A percentile compares a stretch with the other conserved stretches of the same genome.
These are phyloP conservation scores for Ganoderma lucidum DNA, from an alignment of 1,284 basidiomycete genomes.

Conservation along the genomic window DNA sequence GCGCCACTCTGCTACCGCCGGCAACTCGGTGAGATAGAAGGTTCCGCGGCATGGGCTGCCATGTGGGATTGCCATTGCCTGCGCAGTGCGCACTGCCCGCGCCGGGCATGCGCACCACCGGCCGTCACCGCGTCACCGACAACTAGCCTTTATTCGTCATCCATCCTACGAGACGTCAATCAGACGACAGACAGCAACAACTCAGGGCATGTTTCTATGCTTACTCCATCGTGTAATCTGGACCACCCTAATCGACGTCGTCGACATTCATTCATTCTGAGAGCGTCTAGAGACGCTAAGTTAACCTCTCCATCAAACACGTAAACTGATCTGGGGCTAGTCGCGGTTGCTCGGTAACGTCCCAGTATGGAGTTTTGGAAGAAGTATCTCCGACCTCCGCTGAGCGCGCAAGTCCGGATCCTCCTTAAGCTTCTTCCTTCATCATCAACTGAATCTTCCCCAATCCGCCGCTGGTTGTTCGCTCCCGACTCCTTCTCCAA, in stretches of 20 bases:
- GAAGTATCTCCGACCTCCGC: slow-evolving; percentile 7
- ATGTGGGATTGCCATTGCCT: slow-evolving; percentile 2
- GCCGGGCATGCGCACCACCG: neutral
- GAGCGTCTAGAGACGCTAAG: neutral
- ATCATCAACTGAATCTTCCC: neutral
- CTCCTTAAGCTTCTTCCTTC: neutral
- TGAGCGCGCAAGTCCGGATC: slow-evolving; percentile 1
- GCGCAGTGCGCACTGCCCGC: neutral
- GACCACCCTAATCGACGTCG: neutral
- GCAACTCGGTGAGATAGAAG: neutral
- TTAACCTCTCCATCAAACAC: slow-evolving; percentile 7
- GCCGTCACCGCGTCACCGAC: neutral
- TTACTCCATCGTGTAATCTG: neutral
- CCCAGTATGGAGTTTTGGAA: neutral
- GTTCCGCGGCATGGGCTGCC: slow-evolving; percentile 1
- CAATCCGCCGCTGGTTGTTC: neutral
- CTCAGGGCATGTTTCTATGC: neutral
- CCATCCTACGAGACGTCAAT: slow-evolving; percentile 10
- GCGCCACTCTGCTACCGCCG: neutral
- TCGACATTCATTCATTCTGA: neutral
- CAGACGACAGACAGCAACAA: neutral
- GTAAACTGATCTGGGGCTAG: slow-evolving; percentile 1
- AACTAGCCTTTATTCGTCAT: slow-evolving; percentile 3
- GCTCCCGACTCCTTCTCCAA: neutral
- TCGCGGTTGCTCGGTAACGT: slow-evolving; percentile 5